Conservation (phyloP, 768 basidiomycete genomes). For the Phylloporus sp. region DNA sequence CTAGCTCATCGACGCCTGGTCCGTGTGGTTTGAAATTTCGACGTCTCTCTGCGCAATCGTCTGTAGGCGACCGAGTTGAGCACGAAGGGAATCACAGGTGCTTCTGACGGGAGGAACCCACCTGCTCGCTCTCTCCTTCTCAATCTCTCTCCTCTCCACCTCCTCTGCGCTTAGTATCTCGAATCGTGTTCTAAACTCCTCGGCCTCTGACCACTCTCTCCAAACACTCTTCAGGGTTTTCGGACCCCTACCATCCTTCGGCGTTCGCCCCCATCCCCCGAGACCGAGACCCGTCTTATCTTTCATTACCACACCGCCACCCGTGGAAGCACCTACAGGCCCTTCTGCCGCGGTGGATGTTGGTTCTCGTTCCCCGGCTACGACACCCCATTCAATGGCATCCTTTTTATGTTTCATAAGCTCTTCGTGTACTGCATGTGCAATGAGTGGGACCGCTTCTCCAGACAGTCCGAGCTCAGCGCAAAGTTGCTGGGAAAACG, state of each 20-base stretch:
- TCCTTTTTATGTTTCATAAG: constrained; percentile 93
- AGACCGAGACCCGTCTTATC: constrained; percentile 80
- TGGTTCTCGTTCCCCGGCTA: constrained; percentile 51
- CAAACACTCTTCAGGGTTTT: constrained; percentile 83
- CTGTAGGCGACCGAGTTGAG: constrained; percentile 29
- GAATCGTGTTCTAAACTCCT: constrained; percentile 84
- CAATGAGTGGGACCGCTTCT: constrained; percentile 82
- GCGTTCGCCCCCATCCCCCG: constrained; percentile 68
- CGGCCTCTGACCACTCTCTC: constrained; percentile 92
- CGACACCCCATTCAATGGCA: constrained; percentile 89
- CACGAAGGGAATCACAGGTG: neutral
- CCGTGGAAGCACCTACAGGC: constrained; percentile 4
- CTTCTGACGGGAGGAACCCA: constrained; percentile 21
- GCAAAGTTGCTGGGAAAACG: constrained; percentile 75
- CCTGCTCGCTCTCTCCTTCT: constrained; percentile 79
- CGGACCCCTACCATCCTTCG: constrained; percentile 75
- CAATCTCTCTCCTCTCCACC: constrained; percentile 83
- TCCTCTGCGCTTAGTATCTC: constrained; percentile 87
- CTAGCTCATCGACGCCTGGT: constrained; percentile 34
- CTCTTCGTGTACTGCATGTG: constrained; percentile 94
- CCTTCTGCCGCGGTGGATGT: constrained; percentile 17
- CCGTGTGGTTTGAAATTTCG: constrained; percentile 54
- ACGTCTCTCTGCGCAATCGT: constrained; percentile 60
- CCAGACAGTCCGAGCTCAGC: constrained; percentile 83
- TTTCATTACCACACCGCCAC: constrained; percentile 54